Percentiles rank a stretch among this genome's conserved stretches.
Conservation (phyloP, 371 early-diverging fungal species). For the Mucor plumbeus region DNA sequence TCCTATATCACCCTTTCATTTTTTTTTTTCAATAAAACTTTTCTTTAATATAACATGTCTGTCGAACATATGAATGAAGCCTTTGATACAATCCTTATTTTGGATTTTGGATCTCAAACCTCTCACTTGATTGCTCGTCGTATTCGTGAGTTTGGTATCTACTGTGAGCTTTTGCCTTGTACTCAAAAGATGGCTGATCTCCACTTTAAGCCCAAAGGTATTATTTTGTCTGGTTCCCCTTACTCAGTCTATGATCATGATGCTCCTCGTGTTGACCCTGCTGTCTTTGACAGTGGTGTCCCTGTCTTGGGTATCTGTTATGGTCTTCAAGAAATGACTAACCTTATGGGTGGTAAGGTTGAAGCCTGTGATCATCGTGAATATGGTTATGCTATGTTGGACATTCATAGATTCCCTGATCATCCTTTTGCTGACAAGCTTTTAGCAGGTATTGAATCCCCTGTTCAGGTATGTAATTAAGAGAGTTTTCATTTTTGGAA, state of each 20-base stretch:
- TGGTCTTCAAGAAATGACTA: constrained; percentile 95
- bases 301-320: constrained; percentile 98
- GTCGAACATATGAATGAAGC: constrained; percentile 67
- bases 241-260: constrained; percentile 95
- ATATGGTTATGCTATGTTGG: constrained; percentile 91
- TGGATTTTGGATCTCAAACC: constrained; percentile 98
- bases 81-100: constrained; percentile 96
- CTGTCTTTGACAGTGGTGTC: constrained; percentile 85
- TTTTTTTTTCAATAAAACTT: constrained; percentile 15
- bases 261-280: constrained; percentile 94
- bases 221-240: constrained; percentile 96
- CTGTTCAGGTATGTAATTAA: constrained; percentile 50
- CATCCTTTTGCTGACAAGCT: constrained; percentile 71
- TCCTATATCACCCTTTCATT: constrained; percentile 25
- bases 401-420: constrained; percentile 63
- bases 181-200: constrained; percentile 92
- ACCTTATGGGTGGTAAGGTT: constrained; percentile 86
- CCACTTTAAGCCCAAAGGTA: constrained; percentile 94
- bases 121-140: constrained; percentile 97
- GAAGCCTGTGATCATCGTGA: constrained; percentile 91
- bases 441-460: constrained; percentile 76
- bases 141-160: constrained; percentile 95
- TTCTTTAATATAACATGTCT: constrained; percentile 21
- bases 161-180: constrained; percentile 97
- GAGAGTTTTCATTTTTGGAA: neutral